A percentile compares a stretch with the other conserved stretches of the same genome.
Evolutionary conservation across 164 flowering plant genomes (phyloP).

Genomic region (Chloranthus sessilifolius): DNA sequence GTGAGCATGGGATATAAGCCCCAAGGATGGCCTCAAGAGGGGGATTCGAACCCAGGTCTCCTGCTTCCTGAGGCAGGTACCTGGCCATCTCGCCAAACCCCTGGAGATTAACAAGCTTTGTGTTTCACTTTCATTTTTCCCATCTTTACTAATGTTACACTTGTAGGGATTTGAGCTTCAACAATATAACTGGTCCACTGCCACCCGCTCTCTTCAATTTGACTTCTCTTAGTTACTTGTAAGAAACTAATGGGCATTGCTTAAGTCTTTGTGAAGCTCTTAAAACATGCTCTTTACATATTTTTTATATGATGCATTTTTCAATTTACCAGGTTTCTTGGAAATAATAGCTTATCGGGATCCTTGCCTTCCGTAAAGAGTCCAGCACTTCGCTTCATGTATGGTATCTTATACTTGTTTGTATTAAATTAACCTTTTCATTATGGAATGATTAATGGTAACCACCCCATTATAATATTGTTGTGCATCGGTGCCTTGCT

Average conservation of each 20-base stretch:
- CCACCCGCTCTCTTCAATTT: slow-evolving; percentile 11
- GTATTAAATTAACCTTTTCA: too few species aligned
- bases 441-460: too few species aligned
- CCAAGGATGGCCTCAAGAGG: too few species aligned
- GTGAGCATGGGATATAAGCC: too few species aligned
- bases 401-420: too few species aligned
- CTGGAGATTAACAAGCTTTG: too few species aligned
- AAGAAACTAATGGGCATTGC: not conserved
- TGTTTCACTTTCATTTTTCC: not conserved
- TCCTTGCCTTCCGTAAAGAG: slow-evolving; percentile 44
- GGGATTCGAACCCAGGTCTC: too few species aligned
- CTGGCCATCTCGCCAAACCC: too few species aligned
- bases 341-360: slow-evolving; percentile 64
- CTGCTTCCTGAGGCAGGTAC: too few species aligned
- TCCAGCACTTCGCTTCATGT: slow-evolving; percentile 44
- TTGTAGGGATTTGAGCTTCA: slow-evolving; percentile 20
- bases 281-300: not conserved
- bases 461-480: too few species aligned
- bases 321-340: slow-evolving; percentile 55
- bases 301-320: not conserved
- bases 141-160: not conserved
- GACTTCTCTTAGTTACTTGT: slow-evolving; percentile 12
- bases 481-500: too few species aligned
- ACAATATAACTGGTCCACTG: slow-evolving; percentile 12
- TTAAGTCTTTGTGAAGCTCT: not conserved